phyloP scores from a whole-genome alignment of 2,329 filamentous ascomycete species.

The Diaporthe sp. region DNA sequence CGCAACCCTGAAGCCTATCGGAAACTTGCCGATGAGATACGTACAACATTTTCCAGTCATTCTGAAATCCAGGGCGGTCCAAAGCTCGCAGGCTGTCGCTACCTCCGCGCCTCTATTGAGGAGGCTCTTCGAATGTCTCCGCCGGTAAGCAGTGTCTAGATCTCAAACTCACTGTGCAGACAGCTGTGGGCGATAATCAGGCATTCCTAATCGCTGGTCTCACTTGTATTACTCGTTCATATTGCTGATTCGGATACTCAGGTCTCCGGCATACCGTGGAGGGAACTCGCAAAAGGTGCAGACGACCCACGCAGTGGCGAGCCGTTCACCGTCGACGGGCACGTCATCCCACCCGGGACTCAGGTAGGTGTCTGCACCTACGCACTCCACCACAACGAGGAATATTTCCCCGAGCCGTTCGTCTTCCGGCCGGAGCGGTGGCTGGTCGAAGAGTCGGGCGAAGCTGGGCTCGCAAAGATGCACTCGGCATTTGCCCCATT shows the following conservation, averaged over 20 bases:
- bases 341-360: constrained; percentile 30
- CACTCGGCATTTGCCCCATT: constrained; percentile 11
- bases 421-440: constrained; percentile 59
- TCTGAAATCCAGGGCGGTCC: not conserved
- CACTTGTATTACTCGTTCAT: not conserved
- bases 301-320: not conserved
- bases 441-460: constrained; percentile 46
- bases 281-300: constrained; percentile 5
- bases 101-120: not conserved
- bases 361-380: constrained; percentile 57
- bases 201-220: not conserved
- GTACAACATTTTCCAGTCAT: not conserved
- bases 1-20: not conserved
- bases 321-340: constrained; percentile 25
- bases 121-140: constrained; percentile 35
- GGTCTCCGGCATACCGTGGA: constrained; percentile 15
- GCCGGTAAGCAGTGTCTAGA: not conserved
- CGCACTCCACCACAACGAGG: constrained; percentile 57
- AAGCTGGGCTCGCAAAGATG: constrained; percentile 46
- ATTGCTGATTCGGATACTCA: not conserved
- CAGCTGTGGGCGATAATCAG: not conserved
- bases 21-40: constrained; percentile 11
- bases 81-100: constrained; percentile 12
- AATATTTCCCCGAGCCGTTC: constrained; percentile 57
- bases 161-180: not conserved